These are phyloP conservation scores for Ustilago curta DNA, from an alignment of 1,284 basidiomycete species.

Conservation along the genomic window DNA sequence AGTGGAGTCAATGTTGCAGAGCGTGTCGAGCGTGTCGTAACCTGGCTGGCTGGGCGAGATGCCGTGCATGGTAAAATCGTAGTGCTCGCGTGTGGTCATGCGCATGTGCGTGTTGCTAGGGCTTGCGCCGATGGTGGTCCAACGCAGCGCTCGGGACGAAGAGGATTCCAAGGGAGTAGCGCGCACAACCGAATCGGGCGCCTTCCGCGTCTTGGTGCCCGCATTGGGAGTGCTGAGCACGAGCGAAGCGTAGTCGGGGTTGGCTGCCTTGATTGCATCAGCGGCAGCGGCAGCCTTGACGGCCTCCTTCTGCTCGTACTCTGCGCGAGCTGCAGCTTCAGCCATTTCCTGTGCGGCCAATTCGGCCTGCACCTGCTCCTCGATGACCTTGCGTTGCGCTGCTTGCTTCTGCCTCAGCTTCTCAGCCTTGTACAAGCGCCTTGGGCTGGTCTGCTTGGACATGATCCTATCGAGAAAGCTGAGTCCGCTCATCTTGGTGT, in stretches of 20 bases:
- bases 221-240: conserved; percentile 40
- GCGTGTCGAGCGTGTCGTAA: conserved; percentile 40
- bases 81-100: conserved; percentile 61
- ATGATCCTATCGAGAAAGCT: conserved; percentile 66
- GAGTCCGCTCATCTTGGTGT: conserved; percentile 60
- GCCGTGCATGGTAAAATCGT: conserved; percentile 62
- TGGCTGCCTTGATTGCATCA: conserved; percentile 40
- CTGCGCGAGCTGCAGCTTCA: conserved; percentile 39
- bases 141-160: conserved; percentile 31
- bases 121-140: conserved; percentile 45
- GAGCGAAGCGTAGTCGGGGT: conserved; percentile 42
- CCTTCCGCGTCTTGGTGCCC: conserved; percentile 26
- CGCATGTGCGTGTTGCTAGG: conserved; percentile 47
- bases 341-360: conserved; percentile 27
- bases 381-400: conserved; percentile 18
- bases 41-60: conserved; percentile 52
- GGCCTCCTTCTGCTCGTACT: conserved; percentile 35
- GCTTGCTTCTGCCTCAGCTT: conserved; percentile 53
- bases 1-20: conserved; percentile 48
- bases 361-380: conserved; percentile 35
- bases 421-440: conserved; percentile 58
- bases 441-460: conserved; percentile 62
- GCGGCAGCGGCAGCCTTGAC: conserved; percentile 41
- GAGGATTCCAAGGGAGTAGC: conserved; percentile 36
- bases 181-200: conserved; percentile 35